Evolutionary conservation across 1,139 yeast species (phyloP).

Genomic region (Lodderomyces elongisporus): DNA sequence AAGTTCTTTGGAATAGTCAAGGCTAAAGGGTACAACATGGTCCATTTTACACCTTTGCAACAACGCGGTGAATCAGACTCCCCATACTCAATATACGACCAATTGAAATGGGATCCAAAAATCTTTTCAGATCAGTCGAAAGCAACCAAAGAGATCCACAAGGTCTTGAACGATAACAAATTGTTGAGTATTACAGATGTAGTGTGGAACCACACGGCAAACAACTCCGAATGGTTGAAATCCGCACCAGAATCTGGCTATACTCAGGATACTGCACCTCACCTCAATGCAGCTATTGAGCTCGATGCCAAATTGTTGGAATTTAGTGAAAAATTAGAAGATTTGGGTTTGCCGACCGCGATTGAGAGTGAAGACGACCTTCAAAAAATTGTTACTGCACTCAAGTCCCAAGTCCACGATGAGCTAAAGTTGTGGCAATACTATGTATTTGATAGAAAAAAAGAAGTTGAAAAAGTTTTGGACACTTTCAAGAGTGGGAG

Average conservation of each 20-base stretch:
- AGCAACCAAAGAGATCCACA: conserved; percentile 24
- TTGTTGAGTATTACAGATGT: conserved; percentile 83
- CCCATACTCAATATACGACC: conserved; percentile 89
- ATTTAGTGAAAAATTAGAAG: conserved; percentile 52
- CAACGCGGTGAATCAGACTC: conserved; percentile 84
- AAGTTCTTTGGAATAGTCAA: conserved; percentile 55
- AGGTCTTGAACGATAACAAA: conserved; percentile 50
- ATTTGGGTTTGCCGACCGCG: conserved; percentile 56
- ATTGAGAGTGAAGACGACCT: conserved; percentile 52
- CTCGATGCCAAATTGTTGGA: conserved; percentile 65
- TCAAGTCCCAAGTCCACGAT: conserved; percentile 61
- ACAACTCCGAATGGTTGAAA: conserved; percentile 78
- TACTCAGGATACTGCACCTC: conserved; percentile 83
- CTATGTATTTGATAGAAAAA: conserved; percentile 61
- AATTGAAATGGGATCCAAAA: conserved; percentile 65
- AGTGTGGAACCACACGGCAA: conserved; percentile 92
- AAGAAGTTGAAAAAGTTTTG: conserved; percentile 28
- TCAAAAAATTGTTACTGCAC: conserved; percentile 55
- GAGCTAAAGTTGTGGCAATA: conserved; percentile 79
- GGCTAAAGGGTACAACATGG: conserved; percentile 84
- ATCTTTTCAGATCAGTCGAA: conserved; percentile 46
- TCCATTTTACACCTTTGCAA: conserved; percentile 93
- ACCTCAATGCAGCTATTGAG: conserved; percentile 76
- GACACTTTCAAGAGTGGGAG: conserved; percentile 32
- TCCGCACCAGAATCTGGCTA: conserved; percentile 91